Evolutionary conservation across 1,284 basidiomycete species (phyloP), one percentile per base, ranked within the genome.

Genomic region (Tylopilus sp.): DNA sequence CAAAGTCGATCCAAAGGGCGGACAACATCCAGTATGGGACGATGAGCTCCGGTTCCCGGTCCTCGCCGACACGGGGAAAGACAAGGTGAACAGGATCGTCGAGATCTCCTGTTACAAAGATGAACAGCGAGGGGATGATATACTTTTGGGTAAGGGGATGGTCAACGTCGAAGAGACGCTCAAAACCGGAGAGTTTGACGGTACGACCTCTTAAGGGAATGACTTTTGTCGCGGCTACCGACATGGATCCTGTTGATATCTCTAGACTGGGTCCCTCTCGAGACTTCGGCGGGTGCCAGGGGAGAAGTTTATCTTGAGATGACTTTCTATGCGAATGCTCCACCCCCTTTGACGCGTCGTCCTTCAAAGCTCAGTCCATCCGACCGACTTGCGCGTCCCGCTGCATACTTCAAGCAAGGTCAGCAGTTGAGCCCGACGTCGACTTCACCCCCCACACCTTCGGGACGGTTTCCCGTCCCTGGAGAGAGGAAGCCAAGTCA

Each of bases 21-120:
- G 87, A 1, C 86, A 89, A 55, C 82, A 86, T 65, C 87, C 86
- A 4, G 75, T 82, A 33, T 89, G 87, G 87, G 86, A 89, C 58
- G 76, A 78, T 38, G 86, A 89, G 60, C 60, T 88, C 31, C 75
- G 84, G 44, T 77, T 86, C 57, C 73, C 78, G 1, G 71, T 89
- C 33, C 55, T 67, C 26, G 49, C 51, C 5, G 65, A 69, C 21
- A 43, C 33, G 25, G 64, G 74, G 53, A 78, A 75, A 60, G 68
- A 71, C 35, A 62, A 65, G 1, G 63, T 61, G 53, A 71, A 73
- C 54, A 74, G 86, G 55, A 78, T 71, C 41, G 59, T 89, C 21
- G 77, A 84, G 51, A 71, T 88, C 1, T 74, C 77, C 11, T 86
- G 84, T 56, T 87, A 75, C 67, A 72, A 83, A 12, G 77, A 83